phyloP scores from a whole-genome alignment of 2,329 filamentous ascomycete species.

The Ophiostoma ulmi region DNA sequence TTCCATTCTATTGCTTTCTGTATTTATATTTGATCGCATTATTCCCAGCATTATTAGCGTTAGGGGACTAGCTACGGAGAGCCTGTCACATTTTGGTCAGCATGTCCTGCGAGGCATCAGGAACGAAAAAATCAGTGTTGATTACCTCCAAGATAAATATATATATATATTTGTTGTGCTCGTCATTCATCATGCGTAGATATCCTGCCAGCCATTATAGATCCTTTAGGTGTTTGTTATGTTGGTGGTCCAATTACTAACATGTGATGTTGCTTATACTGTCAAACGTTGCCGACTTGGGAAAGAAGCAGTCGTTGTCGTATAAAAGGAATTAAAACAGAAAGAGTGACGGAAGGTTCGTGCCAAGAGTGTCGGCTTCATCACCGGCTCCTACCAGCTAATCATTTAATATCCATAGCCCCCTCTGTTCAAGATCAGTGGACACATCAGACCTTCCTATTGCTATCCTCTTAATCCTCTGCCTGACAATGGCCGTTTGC shows the following conservation, averaged over 20 bases:
- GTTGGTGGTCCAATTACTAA: background rate
- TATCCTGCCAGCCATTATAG: background rate
- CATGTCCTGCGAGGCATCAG: background rate
- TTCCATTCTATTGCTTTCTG: background rate
- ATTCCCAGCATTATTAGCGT: background rate
- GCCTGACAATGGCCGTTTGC: background rate
- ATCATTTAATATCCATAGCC: constrained; percentile 7
- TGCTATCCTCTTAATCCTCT: background rate
- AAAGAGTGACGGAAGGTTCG: background rate
- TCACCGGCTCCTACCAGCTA: constrained; percentile 17
- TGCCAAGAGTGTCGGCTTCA: background rate
- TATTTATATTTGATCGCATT: background rate
- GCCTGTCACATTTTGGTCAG: background rate
- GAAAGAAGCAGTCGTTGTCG: background rate
- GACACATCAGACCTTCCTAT: background rate
- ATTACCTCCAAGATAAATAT: background rate
- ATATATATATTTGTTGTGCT: background rate
- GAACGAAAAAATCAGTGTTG: background rate
- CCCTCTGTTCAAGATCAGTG: background rate
- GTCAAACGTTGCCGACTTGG: background rate
- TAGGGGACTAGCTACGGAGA: constrained; percentile 1
- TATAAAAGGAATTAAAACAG: background rate
- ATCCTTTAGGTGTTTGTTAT: too few relatives aligned
- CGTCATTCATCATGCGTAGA: background rate
- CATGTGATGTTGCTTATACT: background rate